Conservation (phyloP, 2,329 filamentous ascomycete genomes). For the Sclerotiophoma versabilis region DNA sequence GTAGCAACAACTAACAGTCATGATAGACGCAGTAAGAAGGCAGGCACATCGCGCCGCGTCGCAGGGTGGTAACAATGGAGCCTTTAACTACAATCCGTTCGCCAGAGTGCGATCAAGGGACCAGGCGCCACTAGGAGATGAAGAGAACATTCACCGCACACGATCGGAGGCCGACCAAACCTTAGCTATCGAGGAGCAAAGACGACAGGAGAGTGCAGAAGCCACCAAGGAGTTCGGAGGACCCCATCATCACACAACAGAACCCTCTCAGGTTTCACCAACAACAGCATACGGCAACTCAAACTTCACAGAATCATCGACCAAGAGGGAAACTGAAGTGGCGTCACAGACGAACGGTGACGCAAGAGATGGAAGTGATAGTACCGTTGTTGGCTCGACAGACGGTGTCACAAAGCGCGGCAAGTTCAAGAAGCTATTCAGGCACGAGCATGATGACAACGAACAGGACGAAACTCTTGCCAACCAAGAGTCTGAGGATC, state of each 20-base stretch:
- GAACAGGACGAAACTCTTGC: conserved; percentile 25
- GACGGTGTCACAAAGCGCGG: conserved; percentile 30
- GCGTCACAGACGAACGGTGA: conserved; percentile 17
- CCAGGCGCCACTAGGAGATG: conserved; percentile 27
- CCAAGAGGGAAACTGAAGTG: conserved; percentile 18
- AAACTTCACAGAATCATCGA: conserved; percentile 15
- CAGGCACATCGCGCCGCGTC: conserved; percentile 48
- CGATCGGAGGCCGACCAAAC: conserved; percentile 35
- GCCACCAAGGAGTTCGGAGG: conserved; percentile 39
- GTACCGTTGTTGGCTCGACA: conserved; percentile 28
- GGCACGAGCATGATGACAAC: conserved; percentile 31
- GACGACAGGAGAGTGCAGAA: conserved; percentile 31
- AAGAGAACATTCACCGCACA: conserved; percentile 38
- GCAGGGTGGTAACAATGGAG: conserved; percentile 28
- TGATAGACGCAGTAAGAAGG: conserved; percentile 45
- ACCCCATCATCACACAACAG: conserved; percentile 41
- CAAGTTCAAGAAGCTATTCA: conserved; percentile 44
- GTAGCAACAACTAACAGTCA: conserved; percentile 18
- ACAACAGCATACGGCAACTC: conserved; percentile 22
- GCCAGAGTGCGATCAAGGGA: conserved; percentile 38
- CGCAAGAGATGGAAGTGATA: conserved; percentile 32
- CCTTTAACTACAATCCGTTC: conserved; percentile 46
- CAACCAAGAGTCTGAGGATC: conserved; percentile 30
- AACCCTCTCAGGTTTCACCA: conserved; percentile 32
- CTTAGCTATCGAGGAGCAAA: conserved; percentile 35